A percentile compares a stretch with the other conserved stretches of the same genome.
These are phyloP conservation scores for Xylaria arbuscula DNA, from an alignment of 2,329 filamentous ascomycete genomes.

Conservation along the genomic window DNA sequence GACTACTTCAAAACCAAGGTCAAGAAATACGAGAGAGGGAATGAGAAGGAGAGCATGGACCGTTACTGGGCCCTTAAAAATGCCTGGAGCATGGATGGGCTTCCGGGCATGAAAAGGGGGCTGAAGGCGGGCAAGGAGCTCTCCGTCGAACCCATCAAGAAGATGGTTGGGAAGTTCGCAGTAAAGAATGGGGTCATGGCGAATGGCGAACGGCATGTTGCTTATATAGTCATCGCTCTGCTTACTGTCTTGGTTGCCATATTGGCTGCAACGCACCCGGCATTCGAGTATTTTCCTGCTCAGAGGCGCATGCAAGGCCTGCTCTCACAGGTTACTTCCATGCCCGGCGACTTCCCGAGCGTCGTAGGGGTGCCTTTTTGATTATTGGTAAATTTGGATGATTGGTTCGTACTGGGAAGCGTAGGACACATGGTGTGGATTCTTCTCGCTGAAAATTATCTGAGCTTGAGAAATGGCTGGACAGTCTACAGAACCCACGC, in stretches of 20 bases:
- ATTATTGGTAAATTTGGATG: not conserved
- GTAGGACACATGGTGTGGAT: not conserved
- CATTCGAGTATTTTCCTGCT: slow-evolving; percentile 43
- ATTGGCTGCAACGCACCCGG: slow-evolving; percentile 45
- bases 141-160: slow-evolving; percentile 52
- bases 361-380: slow-evolving; percentile 10
- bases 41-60: slow-evolving; percentile 52
- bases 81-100: slow-evolving; percentile 54
- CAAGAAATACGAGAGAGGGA: slow-evolving; percentile 48
- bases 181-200: slow-evolving; percentile 40
- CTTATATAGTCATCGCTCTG: slow-evolving; percentile 37
- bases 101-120: slow-evolving; percentile 53
- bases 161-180: slow-evolving; percentile 54
- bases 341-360: slow-evolving; percentile 30
- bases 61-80: slow-evolving; percentile 58
- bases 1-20: slow-evolving; percentile 51
- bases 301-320: slow-evolving; percentile 42
- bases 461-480: too few relatives aligned
- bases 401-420: not conserved
- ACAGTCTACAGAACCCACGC: too few relatives aligned
- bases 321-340: slow-evolving; percentile 37
- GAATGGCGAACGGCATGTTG: slow-evolving; percentile 31
- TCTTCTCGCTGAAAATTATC: too few relatives aligned
- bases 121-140: slow-evolving; percentile 48
- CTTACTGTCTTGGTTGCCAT: slow-evolving; percentile 39